Base-by-base conservation (phyloP, 2,329 filamentous ascomycete species). In the Sporothrix brunneoviolacea region DNA sequence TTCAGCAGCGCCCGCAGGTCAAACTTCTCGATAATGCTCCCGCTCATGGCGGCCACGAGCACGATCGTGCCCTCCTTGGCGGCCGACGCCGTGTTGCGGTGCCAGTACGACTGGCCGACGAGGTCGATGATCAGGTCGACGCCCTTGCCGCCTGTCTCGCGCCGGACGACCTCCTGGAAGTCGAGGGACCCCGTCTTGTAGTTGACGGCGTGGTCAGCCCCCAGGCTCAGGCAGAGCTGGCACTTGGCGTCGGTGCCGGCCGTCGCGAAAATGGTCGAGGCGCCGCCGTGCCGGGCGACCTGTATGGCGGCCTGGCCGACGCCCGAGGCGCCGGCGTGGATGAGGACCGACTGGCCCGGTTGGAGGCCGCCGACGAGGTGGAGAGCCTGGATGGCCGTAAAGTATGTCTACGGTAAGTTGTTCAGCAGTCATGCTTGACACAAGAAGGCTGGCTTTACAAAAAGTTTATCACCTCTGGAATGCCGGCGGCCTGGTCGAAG, bases 401-500 rank as follows among this genome's bases (percentile, higher is more conserved):
- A 12, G 51, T 59, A 66, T 2, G 43, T 46, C 43, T 46, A 12
- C 24, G 10, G n/a, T n/a, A 7, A 16, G 15, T 12, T 28, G 27
- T 40, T 9, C 22, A n/a, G 10, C 15, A n/a, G 4, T 40, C 13
- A 27, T 40, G 6, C 13, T n/a, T n/a, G n/a, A n/a, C n/a, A n/a
- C n/a, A n/a, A n/a, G n/a, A n/a, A n/a, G n/a, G n/a, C n/a, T n/a
- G n/a, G n/a, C n/a, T n/a, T n/a, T n/a, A n/a, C n/a, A n/a, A 2
- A n/a, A 18, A 21, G 27, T 12, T 41, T 16, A 18, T 36, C 8
- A 63, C 61, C 2, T 60, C n/a, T 1, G 62, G 60, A 15, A 69
- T 56, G 0, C 65, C 63, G 3, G 64, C 62, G 1, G 63, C 66
- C 2, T 65, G 60, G 22, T 62, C 61, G 24, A 65, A 68, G 7